phyloP scores from a whole-genome alignment of 2,329 filamentous ascomycete species.

The Fusarium falciforme region DNA sequence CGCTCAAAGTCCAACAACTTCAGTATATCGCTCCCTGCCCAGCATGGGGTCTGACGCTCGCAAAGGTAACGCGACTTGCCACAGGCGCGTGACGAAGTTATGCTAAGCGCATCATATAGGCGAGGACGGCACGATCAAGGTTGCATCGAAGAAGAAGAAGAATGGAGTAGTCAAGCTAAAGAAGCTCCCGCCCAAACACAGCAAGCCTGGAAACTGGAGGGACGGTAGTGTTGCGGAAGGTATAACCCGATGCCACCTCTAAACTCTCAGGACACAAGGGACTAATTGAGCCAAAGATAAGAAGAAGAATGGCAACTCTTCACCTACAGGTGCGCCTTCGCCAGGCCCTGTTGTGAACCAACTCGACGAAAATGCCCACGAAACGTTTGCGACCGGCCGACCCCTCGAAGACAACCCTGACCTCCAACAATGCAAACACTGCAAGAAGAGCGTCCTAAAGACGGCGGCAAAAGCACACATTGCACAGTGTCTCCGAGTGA shows the following conservation, averaged over 20 bases:
- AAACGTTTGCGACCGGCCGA: slow-evolving; percentile 83
- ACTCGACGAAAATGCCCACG: slow-evolving; percentile 79
- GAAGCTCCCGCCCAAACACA: slow-evolving; percentile 70
- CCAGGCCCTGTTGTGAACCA: slow-evolving; percentile 71
- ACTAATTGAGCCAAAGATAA: slow-evolving; percentile 60
- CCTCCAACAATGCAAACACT: slow-evolving; percentile 90
- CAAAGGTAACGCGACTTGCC: slow-evolving; percentile 45
- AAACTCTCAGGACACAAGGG: neutral
- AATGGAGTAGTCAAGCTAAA: slow-evolving; percentile 71
- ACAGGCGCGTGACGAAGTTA: slow-evolving; percentile 12
- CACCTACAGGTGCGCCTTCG: slow-evolving; percentile 56
- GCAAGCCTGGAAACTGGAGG: slow-evolving; percentile 77
- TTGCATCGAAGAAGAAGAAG: slow-evolving; percentile 69
- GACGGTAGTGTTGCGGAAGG: slow-evolving; percentile 74
- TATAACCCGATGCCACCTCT: slow-evolving; percentile 48
- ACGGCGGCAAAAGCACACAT: slow-evolving; percentile 83
- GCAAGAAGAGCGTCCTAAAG: slow-evolving; percentile 87
- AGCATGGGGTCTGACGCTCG: slow-evolving; percentile 42
- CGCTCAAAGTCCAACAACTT: neutral
- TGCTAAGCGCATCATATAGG: slow-evolving; percentile 48
- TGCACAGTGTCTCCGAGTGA: slow-evolving; percentile 83
- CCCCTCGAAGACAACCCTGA: slow-evolving; percentile 85
- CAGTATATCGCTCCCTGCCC: neutral
- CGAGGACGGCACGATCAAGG: slow-evolving; percentile 72
- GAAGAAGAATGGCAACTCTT: slow-evolving; percentile 60